Percentiles rank a stretch among this genome's conserved stretches.
These are phyloP conservation scores for Fusarium sp. DNA, from an alignment of 2,329 filamentous ascomycete genomes.

Conservation along the genomic window DNA sequence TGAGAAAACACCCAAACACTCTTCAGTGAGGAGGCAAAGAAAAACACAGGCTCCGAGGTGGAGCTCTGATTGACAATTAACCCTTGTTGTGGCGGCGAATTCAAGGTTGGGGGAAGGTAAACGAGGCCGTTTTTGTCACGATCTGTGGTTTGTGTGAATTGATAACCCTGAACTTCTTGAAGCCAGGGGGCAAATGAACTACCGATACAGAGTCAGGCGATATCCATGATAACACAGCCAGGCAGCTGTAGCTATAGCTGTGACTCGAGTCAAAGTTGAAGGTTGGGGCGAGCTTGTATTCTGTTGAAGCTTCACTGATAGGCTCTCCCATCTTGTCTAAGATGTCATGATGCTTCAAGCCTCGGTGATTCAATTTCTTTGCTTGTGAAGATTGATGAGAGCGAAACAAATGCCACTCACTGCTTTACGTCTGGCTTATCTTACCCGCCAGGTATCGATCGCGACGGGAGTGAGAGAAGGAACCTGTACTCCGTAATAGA, in stretches of 20 bases:
- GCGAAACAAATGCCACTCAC: neutral
- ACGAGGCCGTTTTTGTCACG: conserved; percentile 18
- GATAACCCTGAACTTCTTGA: neutral
- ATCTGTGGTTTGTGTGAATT: conserved; percentile 31
- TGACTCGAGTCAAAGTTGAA: conserved; percentile 16
- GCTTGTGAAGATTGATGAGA: conserved; percentile 45
- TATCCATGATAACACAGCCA: conserved; percentile 3
- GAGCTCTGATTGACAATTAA: conserved; percentile 14
- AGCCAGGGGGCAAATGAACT: conserved; percentile 18
- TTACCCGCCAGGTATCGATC: neutral
- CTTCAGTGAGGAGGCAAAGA: conserved; percentile 25
- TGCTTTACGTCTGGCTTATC: neutral
- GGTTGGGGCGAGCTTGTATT: conserved; percentile 39
- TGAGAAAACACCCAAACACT: conserved; percentile 20
- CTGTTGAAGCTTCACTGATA: conserved; percentile 36
- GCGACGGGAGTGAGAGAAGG: neutral
- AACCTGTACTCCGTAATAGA: conserved; percentile 10
- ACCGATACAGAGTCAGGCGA: conserved; percentile 15
- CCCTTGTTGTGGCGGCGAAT: conserved; percentile 34
- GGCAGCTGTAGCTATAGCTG: conserved; percentile 1
- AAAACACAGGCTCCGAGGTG: conserved; percentile 17
- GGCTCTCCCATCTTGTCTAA: conserved; percentile 6
- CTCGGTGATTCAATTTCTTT: conserved; percentile 30
- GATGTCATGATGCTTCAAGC: conserved; percentile 4
- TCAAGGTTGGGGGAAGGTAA: conserved; percentile 33